A percentile compares a stretch with the other conserved stretches of the same genome.
These are phyloP conservation scores for Canavalia gladiata DNA, from an alignment of 306 rosid genomes.

Conservation along the genomic window DNA sequence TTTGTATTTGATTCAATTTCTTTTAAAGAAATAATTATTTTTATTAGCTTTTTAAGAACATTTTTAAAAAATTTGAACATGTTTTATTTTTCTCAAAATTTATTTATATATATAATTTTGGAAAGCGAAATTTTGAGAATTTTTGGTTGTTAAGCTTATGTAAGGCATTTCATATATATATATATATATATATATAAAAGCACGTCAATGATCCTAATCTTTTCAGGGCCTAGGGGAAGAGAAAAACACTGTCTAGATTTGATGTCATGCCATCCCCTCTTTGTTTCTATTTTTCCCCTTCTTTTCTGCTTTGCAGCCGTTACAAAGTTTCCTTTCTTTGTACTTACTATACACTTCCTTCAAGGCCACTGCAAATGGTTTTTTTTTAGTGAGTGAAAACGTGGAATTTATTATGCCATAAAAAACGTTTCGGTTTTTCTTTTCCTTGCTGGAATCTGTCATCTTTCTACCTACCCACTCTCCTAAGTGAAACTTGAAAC, in stretches of 20 bases:
- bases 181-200: conserved; percentile 42
- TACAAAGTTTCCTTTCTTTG: conserved; percentile 51
- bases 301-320: conserved; percentile 54
- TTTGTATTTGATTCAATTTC: no score
- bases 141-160: conserved; percentile 1
- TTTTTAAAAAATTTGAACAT: no score
- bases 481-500: conserved; percentile 4
- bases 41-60: no score
- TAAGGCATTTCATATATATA: conserved; percentile 35
- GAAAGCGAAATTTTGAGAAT: not conserved
- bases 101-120: no score
- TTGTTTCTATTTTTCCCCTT: conserved; percentile 14
- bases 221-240: conserved; percentile 60
- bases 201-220: conserved; percentile 46
- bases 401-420: conserved; percentile 29
- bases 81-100: no score
- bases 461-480: not conserved
- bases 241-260: conserved; percentile 53
- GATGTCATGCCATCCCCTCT: conserved; percentile 44
- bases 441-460: conserved; percentile 6
- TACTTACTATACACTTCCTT: conserved; percentile 34
- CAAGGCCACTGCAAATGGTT: not conserved
- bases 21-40: no score
- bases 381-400: conserved; percentile 33
- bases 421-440: not conserved